Percentiles rank a stretch among this genome's conserved stretches.
phyloP scores from a whole-genome alignment of 2,329 filamentous ascomycete species.

The Alternaria sp. region DNA sequence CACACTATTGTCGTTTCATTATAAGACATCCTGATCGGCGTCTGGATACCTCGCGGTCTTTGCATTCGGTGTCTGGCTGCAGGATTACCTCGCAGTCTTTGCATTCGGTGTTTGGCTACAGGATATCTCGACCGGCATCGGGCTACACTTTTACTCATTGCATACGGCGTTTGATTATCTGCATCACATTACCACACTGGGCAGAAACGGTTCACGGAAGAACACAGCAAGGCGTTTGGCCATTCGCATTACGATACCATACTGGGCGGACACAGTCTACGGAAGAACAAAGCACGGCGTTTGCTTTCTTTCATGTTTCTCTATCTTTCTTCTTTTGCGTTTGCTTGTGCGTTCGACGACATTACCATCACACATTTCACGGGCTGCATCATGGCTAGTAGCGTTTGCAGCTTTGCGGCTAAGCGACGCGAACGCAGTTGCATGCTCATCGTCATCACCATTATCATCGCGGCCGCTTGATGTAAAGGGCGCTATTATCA shows the following conservation, averaged over 20 bases:
- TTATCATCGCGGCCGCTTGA: not conserved
- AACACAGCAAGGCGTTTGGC: not conserved
- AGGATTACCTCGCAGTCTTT: not conserved
- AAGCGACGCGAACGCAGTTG: not conserved
- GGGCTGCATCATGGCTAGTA: not conserved
- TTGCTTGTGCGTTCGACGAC: not conserved
- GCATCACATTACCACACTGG: not conserved
- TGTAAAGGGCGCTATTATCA: not conserved
- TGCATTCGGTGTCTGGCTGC: not conserved
- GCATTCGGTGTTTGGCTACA: not conserved
- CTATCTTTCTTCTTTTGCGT: not conserved
- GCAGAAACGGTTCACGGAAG: not conserved
- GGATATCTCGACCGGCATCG: not conserved
- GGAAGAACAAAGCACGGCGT: not conserved
- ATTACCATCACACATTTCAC: not conserved
- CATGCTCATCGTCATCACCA: not conserved
- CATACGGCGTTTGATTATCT: not conserved
- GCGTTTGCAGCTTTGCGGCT: not conserved
- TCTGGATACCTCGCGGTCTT: not conserved
- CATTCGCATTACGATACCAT: not conserved
- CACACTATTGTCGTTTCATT: not conserved
- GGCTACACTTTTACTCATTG: not conserved
- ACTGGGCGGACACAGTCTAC: not conserved
- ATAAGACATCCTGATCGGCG: not conserved
- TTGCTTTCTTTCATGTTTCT: not conserved